phyloP scores from a whole-genome alignment of 179 eudicot genomes.

The Monotropa hypopitys region DNA sequence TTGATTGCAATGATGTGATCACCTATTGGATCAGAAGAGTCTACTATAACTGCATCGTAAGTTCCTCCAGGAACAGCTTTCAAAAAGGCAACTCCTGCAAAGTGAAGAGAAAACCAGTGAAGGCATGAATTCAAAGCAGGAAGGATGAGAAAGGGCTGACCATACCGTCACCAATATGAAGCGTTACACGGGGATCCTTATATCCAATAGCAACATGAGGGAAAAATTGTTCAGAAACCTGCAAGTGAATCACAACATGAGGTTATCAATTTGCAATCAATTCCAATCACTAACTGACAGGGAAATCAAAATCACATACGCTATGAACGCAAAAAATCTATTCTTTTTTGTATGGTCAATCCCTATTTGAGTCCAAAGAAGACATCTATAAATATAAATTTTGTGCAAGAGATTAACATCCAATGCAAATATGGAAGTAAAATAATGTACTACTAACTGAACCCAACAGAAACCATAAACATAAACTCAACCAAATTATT shows the following conservation, averaged over 20 bases:
- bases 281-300: neutral
- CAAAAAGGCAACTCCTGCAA: constrained; percentile 76
- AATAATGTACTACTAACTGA: neutral
- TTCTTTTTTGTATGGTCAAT: neutral
- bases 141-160: neutral
- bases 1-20: neutral
- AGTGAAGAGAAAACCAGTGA: neutral
- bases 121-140: neutral
- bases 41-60: constrained; percentile 85
- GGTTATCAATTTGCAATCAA: neutral
- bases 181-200: constrained; percentile 58
- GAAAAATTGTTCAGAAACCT: constrained; percentile 69
- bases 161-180: constrained; percentile 83
- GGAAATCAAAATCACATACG: neutral
- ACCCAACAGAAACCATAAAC: neutral
- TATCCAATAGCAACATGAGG: constrained; percentile 62
- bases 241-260: constrained; percentile 3
- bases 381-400: neutral
- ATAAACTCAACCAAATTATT: neutral
- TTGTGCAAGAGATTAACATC: neutral
- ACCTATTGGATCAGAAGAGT: constrained; percentile 93
- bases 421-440: neutral
- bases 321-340: neutral
- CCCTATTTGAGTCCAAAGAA: neutral
- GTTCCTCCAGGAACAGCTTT: constrained; percentile 70